These are phyloP conservation scores for Citrus maxima DNA, from an alignment of 345 rosid genomes.

Conservation along the genomic window DNA sequence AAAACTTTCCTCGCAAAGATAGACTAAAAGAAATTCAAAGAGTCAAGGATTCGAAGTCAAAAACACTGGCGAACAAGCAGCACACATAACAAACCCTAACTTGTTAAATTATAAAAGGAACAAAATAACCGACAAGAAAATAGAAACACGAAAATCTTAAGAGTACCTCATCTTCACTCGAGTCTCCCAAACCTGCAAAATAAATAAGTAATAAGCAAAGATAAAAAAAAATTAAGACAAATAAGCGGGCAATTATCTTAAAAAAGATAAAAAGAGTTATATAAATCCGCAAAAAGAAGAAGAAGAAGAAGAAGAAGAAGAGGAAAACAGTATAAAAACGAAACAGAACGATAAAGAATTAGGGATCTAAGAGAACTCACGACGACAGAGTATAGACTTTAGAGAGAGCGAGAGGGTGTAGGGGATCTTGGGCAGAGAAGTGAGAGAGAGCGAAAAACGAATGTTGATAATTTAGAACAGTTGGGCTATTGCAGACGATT, in stretches of 20 bases:
- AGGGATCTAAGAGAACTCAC: not conserved
- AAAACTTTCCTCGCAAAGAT: too few species aligned
- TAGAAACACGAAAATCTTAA: not conserved
- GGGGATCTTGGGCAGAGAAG: too few species aligned
- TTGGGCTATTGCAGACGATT: not conserved
- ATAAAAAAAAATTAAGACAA: too few species aligned
- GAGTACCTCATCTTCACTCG: slow-evolving; percentile 40
- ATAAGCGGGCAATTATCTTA: too few species aligned
- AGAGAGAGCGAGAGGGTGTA: not conserved
- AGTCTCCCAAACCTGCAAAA: slow-evolving; percentile 21
- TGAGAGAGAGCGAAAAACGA: not conserved
- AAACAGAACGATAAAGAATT: not conserved
- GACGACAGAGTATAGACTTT: not conserved
- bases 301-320: not conserved
- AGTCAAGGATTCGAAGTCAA: too few species aligned
- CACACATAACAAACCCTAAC: not conserved
- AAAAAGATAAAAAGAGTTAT: too few species aligned
- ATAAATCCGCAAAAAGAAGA: not conserved
- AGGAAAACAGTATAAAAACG: not conserved
- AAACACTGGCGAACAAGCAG: too few species aligned
- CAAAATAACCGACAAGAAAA: not conserved
- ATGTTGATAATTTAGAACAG: too few species aligned
- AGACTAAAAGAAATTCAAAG: too few species aligned
- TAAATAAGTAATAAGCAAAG: not conserved
- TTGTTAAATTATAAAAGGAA: not conserved